These are phyloP conservation scores for Melanopsichium pennsylvanicum DNA, from an alignment of 1,284 basidiomycete genomes.

Conservation along the genomic window DNA sequence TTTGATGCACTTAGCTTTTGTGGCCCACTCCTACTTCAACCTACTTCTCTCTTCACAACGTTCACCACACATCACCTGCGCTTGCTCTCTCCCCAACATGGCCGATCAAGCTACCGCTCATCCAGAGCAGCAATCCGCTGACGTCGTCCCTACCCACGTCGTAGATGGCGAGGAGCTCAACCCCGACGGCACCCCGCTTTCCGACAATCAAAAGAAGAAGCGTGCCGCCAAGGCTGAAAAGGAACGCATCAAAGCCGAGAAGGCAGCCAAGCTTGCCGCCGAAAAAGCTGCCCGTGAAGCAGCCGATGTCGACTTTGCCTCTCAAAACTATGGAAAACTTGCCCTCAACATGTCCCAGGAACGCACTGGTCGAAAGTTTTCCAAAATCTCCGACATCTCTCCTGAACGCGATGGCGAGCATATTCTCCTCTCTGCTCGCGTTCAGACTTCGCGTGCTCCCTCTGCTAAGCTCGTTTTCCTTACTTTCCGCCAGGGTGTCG, in stretches of 20 bases:
- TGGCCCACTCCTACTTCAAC: constrained; percentile 3
- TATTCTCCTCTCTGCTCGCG: constrained; percentile 85
- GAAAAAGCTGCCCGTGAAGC: constrained; percentile 78
- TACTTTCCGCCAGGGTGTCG: constrained; percentile 84
- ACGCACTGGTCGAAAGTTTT: constrained; percentile 68
- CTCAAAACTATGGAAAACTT: constrained; percentile 85
- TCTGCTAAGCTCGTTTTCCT: constrained; percentile 90
- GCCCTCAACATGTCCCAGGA: constrained; percentile 91
- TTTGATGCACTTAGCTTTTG: neutral
- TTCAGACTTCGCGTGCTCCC: constrained; percentile 84
- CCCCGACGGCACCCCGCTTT: constrained; percentile 69
- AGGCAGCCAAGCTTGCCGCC: constrained; percentile 82
- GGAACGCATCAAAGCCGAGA: constrained; percentile 73
- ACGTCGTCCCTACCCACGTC: constrained; percentile 7
- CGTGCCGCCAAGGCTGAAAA: constrained; percentile 91
- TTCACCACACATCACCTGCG: neutral
- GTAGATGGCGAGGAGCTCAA: constrained; percentile 49
- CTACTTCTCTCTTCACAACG: constrained; percentile 1
- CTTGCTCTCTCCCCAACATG: constrained; percentile 13
- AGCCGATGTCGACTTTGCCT: constrained; percentile 82
- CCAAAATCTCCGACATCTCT: constrained; percentile 75
- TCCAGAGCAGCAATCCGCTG: constrained; percentile 29
- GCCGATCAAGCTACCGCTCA: constrained; percentile 38
- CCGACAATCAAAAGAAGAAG: constrained; percentile 93
- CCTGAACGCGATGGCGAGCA: constrained; percentile 77